Evolutionary conservation across 1,139 yeast species (phyloP), one percentile per base, ranked within the genome.

Genomic region (Arxiozyma telluris): DNA sequence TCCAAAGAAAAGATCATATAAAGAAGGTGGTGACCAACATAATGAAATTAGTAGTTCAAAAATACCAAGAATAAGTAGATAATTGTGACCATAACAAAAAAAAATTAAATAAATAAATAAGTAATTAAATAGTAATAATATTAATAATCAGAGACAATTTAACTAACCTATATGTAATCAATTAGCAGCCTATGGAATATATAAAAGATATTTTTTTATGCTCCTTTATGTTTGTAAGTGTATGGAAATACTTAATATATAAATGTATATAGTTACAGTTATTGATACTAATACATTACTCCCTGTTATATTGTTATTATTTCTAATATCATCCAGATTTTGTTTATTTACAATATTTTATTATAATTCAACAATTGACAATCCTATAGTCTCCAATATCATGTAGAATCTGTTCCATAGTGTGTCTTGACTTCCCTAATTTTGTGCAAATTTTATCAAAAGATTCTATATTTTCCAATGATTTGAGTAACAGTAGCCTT

Each of bases 361-460:
- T 41, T n/a, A 25, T 45, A 4, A 20, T 15, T 61, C 55, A 73
- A 51, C 70, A 63, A 56, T 71, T 70, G 1, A 73, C 64, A 11
- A 71, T 58, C 51, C 66, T 70, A 50, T 67, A 71, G 11, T 71
- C 71, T 0, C 75, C 74, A 9, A 72, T 57, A 39, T 57, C 73
- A 59, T 73, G 73, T 18, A 84, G 62, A 62, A 82, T 61, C 8
- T 64, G 61, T 59, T 81, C 84, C 1, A 85, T 79, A 44, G 84
- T 85, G 23, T 66, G 67, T 52, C 83, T 73, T 20, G 87, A 76
- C 64, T 76, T 76, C 53, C 78, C 80, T 57, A 86, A 69, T 59
- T 82, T 86, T 0, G 91, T 85, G 61, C 91, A 84, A 2, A 88
- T 82, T 9, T 84, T 78, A 64, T 88, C 96, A 59, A 84, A 78